Conservation (phyloP, 192 early-diverging fungal genomes). For the Obelidium mucronatum region DNA sequence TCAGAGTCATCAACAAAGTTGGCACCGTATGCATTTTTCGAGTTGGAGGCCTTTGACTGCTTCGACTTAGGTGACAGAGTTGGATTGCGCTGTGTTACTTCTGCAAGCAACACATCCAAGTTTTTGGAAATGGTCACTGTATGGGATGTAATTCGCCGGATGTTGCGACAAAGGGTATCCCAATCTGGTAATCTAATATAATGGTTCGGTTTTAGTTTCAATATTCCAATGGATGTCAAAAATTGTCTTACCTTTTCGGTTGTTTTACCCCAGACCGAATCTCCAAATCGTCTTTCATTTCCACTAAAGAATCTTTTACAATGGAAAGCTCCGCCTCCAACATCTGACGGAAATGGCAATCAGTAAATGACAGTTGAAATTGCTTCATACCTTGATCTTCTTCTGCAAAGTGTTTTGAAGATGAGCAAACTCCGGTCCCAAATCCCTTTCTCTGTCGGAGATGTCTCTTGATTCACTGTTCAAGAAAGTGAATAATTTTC, state of each 20-base stretch:
- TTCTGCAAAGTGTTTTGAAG: not conserved
- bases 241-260: slow-evolving; percentile 2
- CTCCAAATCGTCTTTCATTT: slow-evolving; percentile 33
- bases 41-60: not conserved
- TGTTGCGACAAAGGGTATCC: slow-evolving; percentile 26
- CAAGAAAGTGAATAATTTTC: slow-evolving; percentile 7
- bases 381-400: slow-evolving; percentile 16
- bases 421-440: slow-evolving; percentile 30
- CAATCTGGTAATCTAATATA: slow-evolving; percentile 18
- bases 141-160: slow-evolving; percentile 25
- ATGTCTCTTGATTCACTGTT: not conserved
- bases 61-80: not conserved
- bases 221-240: not conserved
- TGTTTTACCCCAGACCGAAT: not conserved
- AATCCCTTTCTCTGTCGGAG: not conserved
- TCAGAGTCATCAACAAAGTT: slow-evolving; percentile 10
- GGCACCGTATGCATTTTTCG: not conserved
- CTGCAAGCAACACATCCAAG: slow-evolving; percentile 8
- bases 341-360: not conserved
- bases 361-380: not conserved
- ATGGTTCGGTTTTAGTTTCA: too few relatives aligned
- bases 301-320: slow-evolving; percentile 14
- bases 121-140: slow-evolving; percentile 26
- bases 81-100: not conserved
- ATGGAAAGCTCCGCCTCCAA: slow-evolving; percentile 1